These are phyloP conservation scores for Claviceps arundinis DNA, from an alignment of 2,329 filamentous ascomycete genomes.

Conservation along the genomic window DNA sequence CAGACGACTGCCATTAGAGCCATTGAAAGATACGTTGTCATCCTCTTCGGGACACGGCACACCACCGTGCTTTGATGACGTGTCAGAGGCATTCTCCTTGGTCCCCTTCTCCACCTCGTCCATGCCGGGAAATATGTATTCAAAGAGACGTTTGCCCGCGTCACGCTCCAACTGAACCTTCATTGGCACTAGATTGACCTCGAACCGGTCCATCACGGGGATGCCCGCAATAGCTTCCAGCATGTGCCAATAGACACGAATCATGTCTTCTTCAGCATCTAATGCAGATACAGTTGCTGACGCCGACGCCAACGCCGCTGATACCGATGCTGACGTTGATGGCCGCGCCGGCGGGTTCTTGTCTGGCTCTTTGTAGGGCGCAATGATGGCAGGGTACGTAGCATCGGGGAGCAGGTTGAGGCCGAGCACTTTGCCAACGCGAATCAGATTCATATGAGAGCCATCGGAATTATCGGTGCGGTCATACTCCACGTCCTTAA, in stretches of 20 bases:
- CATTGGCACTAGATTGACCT: slow-evolving; percentile 84
- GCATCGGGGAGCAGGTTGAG: slow-evolving; percentile 83
- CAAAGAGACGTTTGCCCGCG: slow-evolving; percentile 82
- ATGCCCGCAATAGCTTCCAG: slow-evolving; percentile 96
- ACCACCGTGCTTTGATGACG: slow-evolving; percentile 28
- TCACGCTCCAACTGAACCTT: slow-evolving; percentile 90
- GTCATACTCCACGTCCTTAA: slow-evolving; percentile 84
- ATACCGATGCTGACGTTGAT: neutral
- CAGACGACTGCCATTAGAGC: slow-evolving; percentile 22
- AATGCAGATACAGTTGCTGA: slow-evolving; percentile 12
- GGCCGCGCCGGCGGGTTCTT: slow-evolving; percentile 18
- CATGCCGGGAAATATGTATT: slow-evolving; percentile 90
- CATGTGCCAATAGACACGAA: slow-evolving; percentile 95
- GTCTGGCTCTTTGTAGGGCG: slow-evolving; percentile 66
- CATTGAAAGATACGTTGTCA: slow-evolving; percentile 33
- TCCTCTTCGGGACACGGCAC: slow-evolving; percentile 12
- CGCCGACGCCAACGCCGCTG: neutral
- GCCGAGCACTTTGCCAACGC: slow-evolving; percentile 76
- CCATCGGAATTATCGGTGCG: slow-evolving; percentile 95
- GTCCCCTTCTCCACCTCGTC: slow-evolving; percentile 41
- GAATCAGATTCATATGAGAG: slow-evolving; percentile 84
- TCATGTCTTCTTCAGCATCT: slow-evolving; percentile 55
- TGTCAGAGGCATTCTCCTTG: slow-evolving; percentile 44
- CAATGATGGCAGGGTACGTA: slow-evolving; percentile 91
- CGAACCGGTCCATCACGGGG: slow-evolving; percentile 91